phyloP scores from a whole-genome alignment of 1,284 basidiomycete species.

The Rhodotorula mucilaginosa region DNA sequence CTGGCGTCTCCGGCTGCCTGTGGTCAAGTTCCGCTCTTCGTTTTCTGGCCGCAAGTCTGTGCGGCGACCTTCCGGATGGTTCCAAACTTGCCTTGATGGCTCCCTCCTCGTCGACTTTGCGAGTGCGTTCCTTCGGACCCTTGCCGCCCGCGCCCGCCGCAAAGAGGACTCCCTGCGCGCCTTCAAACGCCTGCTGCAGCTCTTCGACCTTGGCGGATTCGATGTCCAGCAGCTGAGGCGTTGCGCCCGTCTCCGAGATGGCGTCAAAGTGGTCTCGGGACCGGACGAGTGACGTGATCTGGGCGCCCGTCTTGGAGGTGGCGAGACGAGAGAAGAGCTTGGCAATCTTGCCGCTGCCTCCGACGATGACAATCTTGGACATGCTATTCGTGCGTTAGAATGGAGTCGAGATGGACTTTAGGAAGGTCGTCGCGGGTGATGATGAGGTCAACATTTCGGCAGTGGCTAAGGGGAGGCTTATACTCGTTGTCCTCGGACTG shows the following conservation, averaged over 20 bases:
- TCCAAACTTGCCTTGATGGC: conserved; percentile 59
- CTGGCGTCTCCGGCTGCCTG: neutral
- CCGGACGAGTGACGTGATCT: conserved; percentile 63
- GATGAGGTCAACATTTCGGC: neutral
- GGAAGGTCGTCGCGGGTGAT: no score
- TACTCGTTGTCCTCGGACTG: neutral
- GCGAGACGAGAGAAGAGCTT: conserved; percentile 59
- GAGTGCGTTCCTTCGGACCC: conserved; percentile 62
- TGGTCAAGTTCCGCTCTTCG: neutral
- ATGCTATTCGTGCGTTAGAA: neutral
- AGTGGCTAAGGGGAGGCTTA: neutral
- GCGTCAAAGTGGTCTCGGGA: conserved; percentile 55
- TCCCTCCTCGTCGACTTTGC: conserved; percentile 67
- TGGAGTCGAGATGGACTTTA: no score
- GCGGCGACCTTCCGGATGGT: neutral
- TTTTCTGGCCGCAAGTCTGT: no score
- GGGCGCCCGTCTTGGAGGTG: conserved; percentile 46
- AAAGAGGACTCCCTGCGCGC: conserved; percentile 61
- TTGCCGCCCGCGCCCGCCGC: conserved; percentile 68
- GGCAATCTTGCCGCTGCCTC: conserved; percentile 60
- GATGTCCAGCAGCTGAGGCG: conserved; percentile 61
- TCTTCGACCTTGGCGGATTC: conserved; percentile 58
- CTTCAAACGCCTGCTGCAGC: conserved; percentile 57
- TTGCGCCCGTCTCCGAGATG: conserved; percentile 55
- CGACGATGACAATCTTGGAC: conserved; percentile 53